Base-by-base conservation (phyloP, 1,139 yeast species). In the Debaryomyces sp. region DNA sequence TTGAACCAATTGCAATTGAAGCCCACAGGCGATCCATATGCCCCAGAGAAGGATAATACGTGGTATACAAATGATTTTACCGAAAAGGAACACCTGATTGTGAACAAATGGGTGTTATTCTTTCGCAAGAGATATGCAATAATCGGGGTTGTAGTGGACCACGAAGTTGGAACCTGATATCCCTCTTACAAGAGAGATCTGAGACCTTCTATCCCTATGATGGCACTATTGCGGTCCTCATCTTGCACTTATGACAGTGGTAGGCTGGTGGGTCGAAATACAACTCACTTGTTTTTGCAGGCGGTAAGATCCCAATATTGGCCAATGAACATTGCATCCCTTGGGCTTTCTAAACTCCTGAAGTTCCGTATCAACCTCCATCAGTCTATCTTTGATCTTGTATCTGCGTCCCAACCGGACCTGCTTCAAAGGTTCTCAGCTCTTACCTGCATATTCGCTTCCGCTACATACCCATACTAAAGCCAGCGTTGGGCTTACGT, bases 21-120 rank as follows among this genome's bases (percentile, higher is more conserved):
- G 21, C 49, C 51, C 4, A 41, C 50, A 15, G 49, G 43, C 21
- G 24, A 70, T 70, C 52, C 48, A 6, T 46, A 41, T 6, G 43
- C 51, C 1, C 42, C 43, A 21, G 43, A 50, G 29, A 52, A 50
- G n/a, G 60, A 55, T 18, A 57, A 63, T 59, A 77, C 71, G 63
- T 85, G 81, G 85, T 77, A 61, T 64, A 72, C 61, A 50, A 78
- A 60, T 1, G 79, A 70, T 38, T 72, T 84, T 53, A 73, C 73
- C 21, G 83, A 75, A 12, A 78, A 75, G 53, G 84, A 84, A 61
- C 60, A 67, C 48, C 67, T 63, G 54, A 76, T 75, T 3, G 72
- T 83, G 44, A 79, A 81, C 47, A 84, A 82, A 52, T 84, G 89
- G 89, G 71, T 69, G 44, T 63, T 70, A 2, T 84, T 81, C 54